Percentiles rank a stretch among this genome's conserved stretches.
phyloP scores from a whole-genome alignment of 176 grass and related monocot genomes.

The Aegilops speltoides region DNA sequence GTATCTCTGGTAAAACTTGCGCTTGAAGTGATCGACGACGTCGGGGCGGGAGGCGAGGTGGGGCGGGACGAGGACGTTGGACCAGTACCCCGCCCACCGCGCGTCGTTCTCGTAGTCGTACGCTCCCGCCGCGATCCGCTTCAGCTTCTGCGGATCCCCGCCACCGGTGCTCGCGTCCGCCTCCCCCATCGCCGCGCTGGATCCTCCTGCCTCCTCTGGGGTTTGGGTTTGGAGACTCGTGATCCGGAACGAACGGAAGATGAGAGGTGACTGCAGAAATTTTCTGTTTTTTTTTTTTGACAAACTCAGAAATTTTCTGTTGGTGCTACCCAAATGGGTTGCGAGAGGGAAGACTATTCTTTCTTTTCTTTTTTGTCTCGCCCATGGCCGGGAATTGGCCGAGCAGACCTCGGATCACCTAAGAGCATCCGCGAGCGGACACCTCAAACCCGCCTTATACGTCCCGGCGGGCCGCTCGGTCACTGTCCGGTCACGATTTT shows the following conservation, averaged over 20 bases:
- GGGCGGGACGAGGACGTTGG: constrained; percentile 74
- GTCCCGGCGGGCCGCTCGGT: too few species aligned
- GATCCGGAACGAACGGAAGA: not conserved
- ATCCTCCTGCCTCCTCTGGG: not conserved
- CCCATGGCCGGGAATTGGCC: too few species aligned
- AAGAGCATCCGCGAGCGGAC: too few species aligned
- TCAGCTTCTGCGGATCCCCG: constrained; percentile 66
- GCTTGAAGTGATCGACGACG: constrained; percentile 87
- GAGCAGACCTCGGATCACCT: too few species aligned
- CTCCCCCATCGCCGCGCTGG: constrained; percentile 38
- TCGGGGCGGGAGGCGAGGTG: constrained; percentile 75
- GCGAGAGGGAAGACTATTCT: not conserved
- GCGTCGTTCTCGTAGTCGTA: constrained; percentile 94
- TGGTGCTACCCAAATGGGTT: constrained; percentile 6
- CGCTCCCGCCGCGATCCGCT: constrained; percentile 68
- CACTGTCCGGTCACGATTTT: too few species aligned
- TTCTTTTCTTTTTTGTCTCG: not conserved
- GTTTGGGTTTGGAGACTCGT: not conserved
- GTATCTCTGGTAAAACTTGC: constrained; percentile 94
- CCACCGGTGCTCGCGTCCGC: constrained; percentile 32
- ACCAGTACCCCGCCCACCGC: constrained; percentile 96
- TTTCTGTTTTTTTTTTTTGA: not conserved
- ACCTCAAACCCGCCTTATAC: too few species aligned
- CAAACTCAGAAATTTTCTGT: not conserved
- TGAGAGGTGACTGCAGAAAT: not conserved